These are phyloP conservation scores for Aspergillus saccharolyticus DNA, from an alignment of 495 filamentous ascomycete species.

Conservation along the genomic window DNA sequence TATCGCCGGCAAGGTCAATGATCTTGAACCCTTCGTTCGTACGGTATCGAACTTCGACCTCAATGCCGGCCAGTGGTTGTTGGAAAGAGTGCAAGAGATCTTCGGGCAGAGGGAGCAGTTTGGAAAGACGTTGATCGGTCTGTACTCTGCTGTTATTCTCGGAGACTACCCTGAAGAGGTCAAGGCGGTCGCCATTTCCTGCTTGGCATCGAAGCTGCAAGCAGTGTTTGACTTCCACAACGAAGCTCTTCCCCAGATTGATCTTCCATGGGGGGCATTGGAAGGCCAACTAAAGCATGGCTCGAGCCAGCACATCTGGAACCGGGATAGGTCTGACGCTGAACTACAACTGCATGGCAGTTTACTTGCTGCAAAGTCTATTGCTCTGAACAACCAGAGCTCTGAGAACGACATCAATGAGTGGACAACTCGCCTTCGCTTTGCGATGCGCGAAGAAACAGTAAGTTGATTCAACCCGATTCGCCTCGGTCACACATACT, in stretches of 20 bases:
- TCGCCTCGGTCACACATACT: not conserved
- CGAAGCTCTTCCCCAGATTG: constrained; percentile 10
- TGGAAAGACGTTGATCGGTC: constrained; percentile 18
- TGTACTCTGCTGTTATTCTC: constrained; percentile 33
- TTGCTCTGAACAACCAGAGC: constrained; percentile 23
- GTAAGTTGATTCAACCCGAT: constrained; percentile 19
- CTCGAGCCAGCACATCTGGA: constrained; percentile 28
- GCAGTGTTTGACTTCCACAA: constrained; percentile 19
- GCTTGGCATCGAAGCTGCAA: constrained; percentile 33
- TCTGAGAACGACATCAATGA: constrained; percentile 21
- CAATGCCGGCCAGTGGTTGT: constrained; percentile 38
- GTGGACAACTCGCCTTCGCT: constrained; percentile 34
- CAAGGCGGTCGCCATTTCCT: constrained; percentile 29
- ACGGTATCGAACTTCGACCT: constrained; percentile 30
- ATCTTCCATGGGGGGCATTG: constrained; percentile 27
- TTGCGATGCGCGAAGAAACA: constrained; percentile 40
- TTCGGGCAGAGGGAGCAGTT: constrained; percentile 21
- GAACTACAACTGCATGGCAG: constrained; percentile 47
- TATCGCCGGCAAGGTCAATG: constrained; percentile 12
- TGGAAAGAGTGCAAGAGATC: constrained; percentile 27
- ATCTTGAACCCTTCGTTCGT: constrained; percentile 22
- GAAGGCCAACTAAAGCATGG: constrained; percentile 21
- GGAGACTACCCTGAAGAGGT: constrained; percentile 24
- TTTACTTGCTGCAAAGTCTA: constrained; percentile 51
- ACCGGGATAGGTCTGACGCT: constrained; percentile 39